Evolutionary conservation across 2,329 filamentous ascomycete species (phyloP).

Genomic region (Talaromyces sp.): DNA sequence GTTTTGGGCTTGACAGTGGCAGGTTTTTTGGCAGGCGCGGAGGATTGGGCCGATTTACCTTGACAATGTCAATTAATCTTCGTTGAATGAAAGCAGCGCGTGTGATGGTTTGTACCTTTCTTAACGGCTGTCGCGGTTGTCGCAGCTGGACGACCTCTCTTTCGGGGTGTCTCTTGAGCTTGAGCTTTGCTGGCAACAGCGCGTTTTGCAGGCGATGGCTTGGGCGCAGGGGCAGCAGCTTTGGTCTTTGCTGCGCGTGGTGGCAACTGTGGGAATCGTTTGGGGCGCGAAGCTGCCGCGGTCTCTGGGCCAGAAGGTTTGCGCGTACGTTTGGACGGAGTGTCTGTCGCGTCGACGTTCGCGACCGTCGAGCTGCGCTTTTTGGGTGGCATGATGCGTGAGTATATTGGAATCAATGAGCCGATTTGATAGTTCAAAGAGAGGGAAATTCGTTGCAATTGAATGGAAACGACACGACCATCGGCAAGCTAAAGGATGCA

Average conservation of each 20-base stretch:
- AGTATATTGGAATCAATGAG: background rate
- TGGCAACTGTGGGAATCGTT: slow-evolving; percentile 4
- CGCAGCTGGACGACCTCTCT: slow-evolving; percentile 17
- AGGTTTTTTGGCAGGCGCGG: background rate
- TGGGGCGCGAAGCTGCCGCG: slow-evolving; percentile 15
- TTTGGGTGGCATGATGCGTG: slow-evolving; percentile 18
- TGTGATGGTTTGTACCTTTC: slow-evolving; percentile 11
- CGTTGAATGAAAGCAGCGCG: background rate
- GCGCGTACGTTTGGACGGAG: slow-evolving; percentile 27
- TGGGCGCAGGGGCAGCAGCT: background rate
- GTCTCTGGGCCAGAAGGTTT: slow-evolving; percentile 17
- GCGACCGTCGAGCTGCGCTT: slow-evolving; percentile 31
- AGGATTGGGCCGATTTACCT: background rate
- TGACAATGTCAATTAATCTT: background rate
- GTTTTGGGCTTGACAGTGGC: background rate
- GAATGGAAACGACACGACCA: background rate
- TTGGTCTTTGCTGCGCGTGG: slow-evolving; percentile 17
- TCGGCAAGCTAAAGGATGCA: background rate
- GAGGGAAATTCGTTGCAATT: background rate
- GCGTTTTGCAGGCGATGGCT: slow-evolving; percentile 4
- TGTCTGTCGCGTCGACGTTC: slow-evolving; percentile 21
- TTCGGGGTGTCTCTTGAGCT: slow-evolving; percentile 10
- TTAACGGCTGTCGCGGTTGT: slow-evolving; percentile 2
- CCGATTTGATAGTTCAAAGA: background rate
- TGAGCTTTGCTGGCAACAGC: background rate